phyloP scores from a whole-genome alignment of 1,284 basidiomycete genomes.

The Ustilago xerochloae region DNA sequence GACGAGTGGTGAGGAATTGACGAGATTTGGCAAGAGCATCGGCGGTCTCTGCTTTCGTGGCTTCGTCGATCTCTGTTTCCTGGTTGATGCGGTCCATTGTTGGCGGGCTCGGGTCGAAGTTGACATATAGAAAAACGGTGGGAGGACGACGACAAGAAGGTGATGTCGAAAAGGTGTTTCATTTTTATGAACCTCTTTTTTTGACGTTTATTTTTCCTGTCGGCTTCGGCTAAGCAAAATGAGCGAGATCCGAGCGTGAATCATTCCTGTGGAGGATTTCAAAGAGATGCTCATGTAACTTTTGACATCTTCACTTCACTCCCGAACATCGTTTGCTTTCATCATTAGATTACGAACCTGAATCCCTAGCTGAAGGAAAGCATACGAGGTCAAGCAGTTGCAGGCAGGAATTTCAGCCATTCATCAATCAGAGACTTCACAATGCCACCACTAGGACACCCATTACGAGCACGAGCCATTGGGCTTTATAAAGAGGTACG shows the following conservation, averaged over 20 bases:
- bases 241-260: constrained; percentile 7
- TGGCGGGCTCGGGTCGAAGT: neutral
- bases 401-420: neutral
- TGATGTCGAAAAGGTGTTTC: neutral
- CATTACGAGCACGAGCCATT: constrained; percentile 61
- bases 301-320: no score
- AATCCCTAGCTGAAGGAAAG: no score
- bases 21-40: constrained; percentile 39
- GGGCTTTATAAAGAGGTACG: constrained; percentile 63
- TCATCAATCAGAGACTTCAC: neutral
- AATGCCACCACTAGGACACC: constrained; percentile 65
- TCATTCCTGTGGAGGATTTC: neutral
- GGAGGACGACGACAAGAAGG: neutral
- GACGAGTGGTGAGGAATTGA: constrained; percentile 37
- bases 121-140: neutral
- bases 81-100: constrained; percentile 36
- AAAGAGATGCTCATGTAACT: neutral
- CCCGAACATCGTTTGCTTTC: no score
- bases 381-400: neutral
- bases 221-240: constrained; percentile 15
- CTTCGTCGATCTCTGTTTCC: constrained; percentile 36
- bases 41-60: constrained; percentile 40
- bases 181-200: constrained; percentile 7
- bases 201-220: neutral
- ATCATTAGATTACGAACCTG: no score